These are phyloP conservation scores for Agarophyton chilense DNA, from an alignment of 23 red algal genomes.

Conservation along the genomic window DNA sequence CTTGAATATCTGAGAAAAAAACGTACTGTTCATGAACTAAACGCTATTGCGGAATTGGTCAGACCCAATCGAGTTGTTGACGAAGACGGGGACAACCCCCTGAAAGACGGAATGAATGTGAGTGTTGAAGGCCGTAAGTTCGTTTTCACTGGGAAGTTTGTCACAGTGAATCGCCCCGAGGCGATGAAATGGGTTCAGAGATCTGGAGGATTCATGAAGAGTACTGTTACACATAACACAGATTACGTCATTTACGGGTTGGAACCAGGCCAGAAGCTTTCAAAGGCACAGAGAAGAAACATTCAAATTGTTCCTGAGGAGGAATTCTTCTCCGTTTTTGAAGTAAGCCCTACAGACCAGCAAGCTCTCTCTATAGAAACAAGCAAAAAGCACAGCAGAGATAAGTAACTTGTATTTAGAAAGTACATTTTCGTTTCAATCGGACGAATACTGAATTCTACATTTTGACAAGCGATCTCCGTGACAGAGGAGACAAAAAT, in stretches of 20 bases:
- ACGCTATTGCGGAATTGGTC: constrained; percentile 12
- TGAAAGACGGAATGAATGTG: background rate
- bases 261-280: constrained; percentile 64
- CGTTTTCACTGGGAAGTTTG: constrained; percentile 74
- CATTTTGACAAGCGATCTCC: too few relatives aligned
- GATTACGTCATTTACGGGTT: constrained; percentile 68
- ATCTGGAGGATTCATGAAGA: constrained; percentile 46
- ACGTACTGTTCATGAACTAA: constrained; percentile 22
- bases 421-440: background rate
- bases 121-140: constrained; percentile 49
- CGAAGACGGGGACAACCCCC: background rate
- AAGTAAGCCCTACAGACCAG: constrained; percentile 4
- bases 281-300: constrained; percentile 49
- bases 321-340: constrained; percentile 48
- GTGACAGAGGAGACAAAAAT: background rate
- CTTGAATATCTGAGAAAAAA: constrained; percentile 28
- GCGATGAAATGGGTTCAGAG: constrained; percentile 54
- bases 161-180: constrained; percentile 9
- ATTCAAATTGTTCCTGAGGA: constrained; percentile 42
- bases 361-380: background rate
- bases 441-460: background rate
- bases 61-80: background rate
- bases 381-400: background rate
- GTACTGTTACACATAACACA: constrained; percentile 54
- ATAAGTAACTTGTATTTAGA: background rate